Evolutionary conservation across 176 grass and related monocot species (phyloP), one percentile per base, ranked within the genome.

Genomic region (Lolium perenne): DNA sequence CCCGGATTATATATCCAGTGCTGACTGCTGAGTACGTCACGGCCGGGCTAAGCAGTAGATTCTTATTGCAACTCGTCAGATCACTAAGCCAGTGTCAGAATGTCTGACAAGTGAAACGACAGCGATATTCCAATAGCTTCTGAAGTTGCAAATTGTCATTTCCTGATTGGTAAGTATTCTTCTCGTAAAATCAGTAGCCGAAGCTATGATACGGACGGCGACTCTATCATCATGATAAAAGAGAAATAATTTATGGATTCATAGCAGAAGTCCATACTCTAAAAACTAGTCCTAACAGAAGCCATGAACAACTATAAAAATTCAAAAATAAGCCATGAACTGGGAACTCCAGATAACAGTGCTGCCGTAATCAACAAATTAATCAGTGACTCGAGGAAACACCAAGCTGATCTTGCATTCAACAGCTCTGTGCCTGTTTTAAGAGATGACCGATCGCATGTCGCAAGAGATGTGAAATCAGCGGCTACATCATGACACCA

Each of bases 121-220:
- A 78, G 32, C 10, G 78, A 77, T 21, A 47, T 20, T 25, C n/a
- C 61, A 22, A 55, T 86, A 38, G 54, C 0, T 70, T 46, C 32
- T 63, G 7, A 61, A 60, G 60, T 70, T 60, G 49, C 47, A 15
- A 21, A 22, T 6, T 82, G 7, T 4, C 65, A 20, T 69, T 9
- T 32, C 65, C 32, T 40, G 26, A 76, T 76, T 40, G 58, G 18
- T 35, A 67, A 65, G 21, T 43, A 5, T 7, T 43, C 0, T 25
- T 80, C 16, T 80, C 10, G 62, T 58, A 75, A 66, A 76, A 56
- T 76, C 66, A 45, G 47, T 77, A 80, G 54, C 53, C 32, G 48
- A 51, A 43, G 59, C 21, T 85, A 22, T 51, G 54, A 4, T 60
- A 56, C 47, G 38, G 57, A 38, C 32, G 32, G 3, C 32, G 10